A percentile compares a stretch with the other conserved stretches of the same genome.
phyloP scores from a whole-genome alignment of 257 asterid species.

The Petunia axillaris region DNA sequence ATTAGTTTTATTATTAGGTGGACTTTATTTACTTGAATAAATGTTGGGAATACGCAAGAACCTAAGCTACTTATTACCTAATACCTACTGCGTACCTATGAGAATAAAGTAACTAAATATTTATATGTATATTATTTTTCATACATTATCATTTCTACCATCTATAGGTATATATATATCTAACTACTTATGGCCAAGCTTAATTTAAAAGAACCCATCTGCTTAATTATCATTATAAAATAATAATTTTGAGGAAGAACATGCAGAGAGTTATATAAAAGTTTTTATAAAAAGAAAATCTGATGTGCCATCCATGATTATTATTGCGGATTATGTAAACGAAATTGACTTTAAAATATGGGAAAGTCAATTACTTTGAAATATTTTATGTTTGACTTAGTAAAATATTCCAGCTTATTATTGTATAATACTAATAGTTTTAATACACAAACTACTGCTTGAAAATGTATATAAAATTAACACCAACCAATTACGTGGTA shows the following conservation, averaged over 20 bases:
- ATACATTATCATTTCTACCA: too few species aligned
- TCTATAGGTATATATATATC: not conserved
- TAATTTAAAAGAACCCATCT: not conserved
- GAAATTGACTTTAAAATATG: not conserved
- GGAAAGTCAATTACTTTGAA: not conserved
- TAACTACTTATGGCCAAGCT: not conserved
- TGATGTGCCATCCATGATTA: not conserved
- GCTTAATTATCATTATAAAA: not conserved
- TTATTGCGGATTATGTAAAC: not conserved
- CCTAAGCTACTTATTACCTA: too few species aligned
- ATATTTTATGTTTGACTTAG: not conserved
- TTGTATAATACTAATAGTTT: not conserved
- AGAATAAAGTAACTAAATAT: not conserved
- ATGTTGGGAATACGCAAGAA: too few species aligned
- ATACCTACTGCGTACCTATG: not conserved
- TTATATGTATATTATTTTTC: not conserved
- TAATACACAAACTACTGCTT: not conserved
- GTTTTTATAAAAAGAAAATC: too few species aligned
- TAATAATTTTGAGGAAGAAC: not conserved
- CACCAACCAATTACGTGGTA: not conserved
- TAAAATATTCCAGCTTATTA: not conserved
- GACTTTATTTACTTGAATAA: too few species aligned
- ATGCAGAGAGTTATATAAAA: not conserved
- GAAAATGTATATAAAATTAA: not conserved
- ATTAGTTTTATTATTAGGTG: too few species aligned